Evolutionary conservation across 345 rosid species (phyloP).

Genomic region (Eucalyptus paniculata): DNA sequence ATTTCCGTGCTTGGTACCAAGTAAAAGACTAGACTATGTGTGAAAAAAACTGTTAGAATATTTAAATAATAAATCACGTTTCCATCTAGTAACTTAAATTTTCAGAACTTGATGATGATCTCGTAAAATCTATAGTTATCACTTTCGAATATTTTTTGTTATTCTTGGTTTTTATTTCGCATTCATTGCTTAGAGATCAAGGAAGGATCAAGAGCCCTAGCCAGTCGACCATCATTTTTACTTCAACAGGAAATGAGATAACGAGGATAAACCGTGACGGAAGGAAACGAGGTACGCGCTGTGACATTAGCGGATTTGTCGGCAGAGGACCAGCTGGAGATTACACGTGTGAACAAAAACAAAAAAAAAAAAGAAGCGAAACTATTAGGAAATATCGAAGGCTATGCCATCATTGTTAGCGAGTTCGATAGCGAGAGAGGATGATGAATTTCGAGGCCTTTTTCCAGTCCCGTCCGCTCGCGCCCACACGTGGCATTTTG

Average conservation of each 20-base stretch:
- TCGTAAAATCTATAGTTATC: accelerated
- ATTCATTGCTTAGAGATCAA: background rate
- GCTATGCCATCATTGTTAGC: background rate
- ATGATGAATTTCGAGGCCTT: background rate
- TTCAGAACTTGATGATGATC: accelerated
- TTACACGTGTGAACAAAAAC: background rate
- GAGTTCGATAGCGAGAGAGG: background rate
- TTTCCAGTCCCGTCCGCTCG: background rate
- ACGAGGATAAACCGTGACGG: background rate
- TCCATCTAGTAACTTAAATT: too few relatives aligned
- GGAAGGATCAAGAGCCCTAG: background rate
- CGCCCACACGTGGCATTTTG: background rate
- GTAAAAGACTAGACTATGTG: accelerated
- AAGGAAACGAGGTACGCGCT: background rate
- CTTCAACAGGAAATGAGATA: background rate
- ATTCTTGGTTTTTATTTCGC: background rate
- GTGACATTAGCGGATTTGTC: background rate
- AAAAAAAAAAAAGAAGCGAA: background rate
- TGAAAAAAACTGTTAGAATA: accelerated
- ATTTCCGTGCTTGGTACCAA: accelerated
- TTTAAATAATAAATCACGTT: too few relatives aligned
- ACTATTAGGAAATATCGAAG: background rate
- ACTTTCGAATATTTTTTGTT: background rate
- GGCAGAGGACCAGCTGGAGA: background rate
- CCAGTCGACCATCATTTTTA: background rate